Evolutionary conservation across 2,329 filamentous ascomycete genomes (phyloP).

Genomic region (Colletotrichum sansevieriae): DNA sequence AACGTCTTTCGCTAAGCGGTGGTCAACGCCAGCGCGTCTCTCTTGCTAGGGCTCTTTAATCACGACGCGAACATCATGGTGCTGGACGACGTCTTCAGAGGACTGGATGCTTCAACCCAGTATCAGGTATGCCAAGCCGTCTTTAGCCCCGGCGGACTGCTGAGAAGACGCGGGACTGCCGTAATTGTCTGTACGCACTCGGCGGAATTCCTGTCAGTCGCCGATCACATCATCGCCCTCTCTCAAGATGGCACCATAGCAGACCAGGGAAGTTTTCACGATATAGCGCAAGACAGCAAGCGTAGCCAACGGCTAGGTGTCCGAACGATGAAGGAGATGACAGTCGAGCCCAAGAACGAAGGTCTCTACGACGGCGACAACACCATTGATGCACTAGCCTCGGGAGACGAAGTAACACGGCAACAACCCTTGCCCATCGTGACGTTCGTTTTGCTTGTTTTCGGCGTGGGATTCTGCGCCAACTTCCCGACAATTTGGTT

Average conservation of each 20-base stretch:
- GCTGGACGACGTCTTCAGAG: slow-evolving; percentile 11
- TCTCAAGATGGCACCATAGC: neutral
- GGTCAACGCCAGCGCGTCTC: slow-evolving; percentile 54
- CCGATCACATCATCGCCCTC: slow-evolving; percentile 5
- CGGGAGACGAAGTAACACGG: too few relatives aligned
- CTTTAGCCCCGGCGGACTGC: neutral
- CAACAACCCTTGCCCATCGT: too few relatives aligned
- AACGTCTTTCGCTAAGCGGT: slow-evolving; percentile 56
- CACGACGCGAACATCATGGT: neutral
- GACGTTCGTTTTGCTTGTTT: too few relatives aligned
- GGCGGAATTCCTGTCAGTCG: neutral
- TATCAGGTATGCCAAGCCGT: neutral
- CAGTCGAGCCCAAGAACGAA: neutral
- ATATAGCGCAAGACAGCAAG: neutral
- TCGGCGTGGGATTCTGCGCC: too few relatives aligned
- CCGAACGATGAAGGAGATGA: neutral
- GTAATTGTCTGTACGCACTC: slow-evolving; percentile 5
- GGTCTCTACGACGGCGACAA: neutral
- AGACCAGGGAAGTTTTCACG: neutral
- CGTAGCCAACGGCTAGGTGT: neutral
- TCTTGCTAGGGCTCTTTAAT: slow-evolving; percentile 11
- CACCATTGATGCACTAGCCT: too few relatives aligned
- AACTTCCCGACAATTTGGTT: too few relatives aligned
- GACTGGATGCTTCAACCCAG: slow-evolving; percentile 9
- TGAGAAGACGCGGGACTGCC: neutral